Evolutionary conservation across 176 grass and related monocot genomes (phyloP).

Genomic region (Luzula sylvatica): DNA sequence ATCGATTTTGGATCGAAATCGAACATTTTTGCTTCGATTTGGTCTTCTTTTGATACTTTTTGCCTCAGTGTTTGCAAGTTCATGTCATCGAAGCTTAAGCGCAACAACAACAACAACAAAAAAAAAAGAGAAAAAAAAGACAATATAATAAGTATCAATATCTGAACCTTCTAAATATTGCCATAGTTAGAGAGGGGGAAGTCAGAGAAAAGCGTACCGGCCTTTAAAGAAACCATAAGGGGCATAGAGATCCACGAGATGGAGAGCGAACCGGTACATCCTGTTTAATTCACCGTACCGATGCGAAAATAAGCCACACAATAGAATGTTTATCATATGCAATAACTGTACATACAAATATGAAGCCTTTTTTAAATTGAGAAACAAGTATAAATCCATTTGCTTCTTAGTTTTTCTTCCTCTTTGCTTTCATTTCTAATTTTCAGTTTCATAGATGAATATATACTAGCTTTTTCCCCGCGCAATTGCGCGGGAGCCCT

Average conservation of each 20-base stretch:
- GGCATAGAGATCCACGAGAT: conserved; percentile 46
- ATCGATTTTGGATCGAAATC: conserved; percentile 22
- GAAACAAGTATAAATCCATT: too few relatives aligned
- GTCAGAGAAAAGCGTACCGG: background rate
- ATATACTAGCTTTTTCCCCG: too few relatives aligned
- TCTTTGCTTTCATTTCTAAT: too few relatives aligned
- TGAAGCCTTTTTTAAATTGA: too few relatives aligned
- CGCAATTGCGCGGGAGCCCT: too few relatives aligned
- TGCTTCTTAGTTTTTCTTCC: too few relatives aligned
- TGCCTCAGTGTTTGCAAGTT: conserved; percentile 25
- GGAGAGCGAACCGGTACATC: conserved; percentile 47
- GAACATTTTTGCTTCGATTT: too few relatives aligned
- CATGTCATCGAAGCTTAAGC: conserved; percentile 28
- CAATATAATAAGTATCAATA: background rate
- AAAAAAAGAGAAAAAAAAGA: background rate
- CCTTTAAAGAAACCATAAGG: too few relatives aligned
- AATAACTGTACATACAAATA: conserved; percentile 21
- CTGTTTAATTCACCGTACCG: conserved; percentile 11
- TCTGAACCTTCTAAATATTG: background rate
- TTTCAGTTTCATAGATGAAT: too few relatives aligned
- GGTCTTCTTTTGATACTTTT: background rate
- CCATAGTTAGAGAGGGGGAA: too few relatives aligned
- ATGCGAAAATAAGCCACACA: background rate
- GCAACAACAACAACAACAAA: too few relatives aligned
- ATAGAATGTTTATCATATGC: conserved; percentile 19